Evolutionary conservation across 768 basidiomycete genomes (phyloP).

Genomic region (Cyathus striatus): DNA sequence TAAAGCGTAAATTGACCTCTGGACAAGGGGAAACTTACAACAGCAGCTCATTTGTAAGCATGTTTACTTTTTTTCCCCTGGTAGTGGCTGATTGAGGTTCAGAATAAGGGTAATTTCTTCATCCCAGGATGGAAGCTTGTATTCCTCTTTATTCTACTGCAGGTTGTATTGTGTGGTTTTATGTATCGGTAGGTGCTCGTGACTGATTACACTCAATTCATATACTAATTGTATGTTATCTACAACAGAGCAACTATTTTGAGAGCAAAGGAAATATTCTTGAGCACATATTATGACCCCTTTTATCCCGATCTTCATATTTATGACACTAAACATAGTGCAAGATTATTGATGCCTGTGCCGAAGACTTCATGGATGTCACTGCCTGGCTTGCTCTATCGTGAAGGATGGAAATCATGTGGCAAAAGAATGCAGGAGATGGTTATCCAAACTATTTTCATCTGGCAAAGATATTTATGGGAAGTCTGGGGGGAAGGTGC

Average conservation of each 20-base stretch:
- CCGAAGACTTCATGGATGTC: slow-evolving; percentile 25
- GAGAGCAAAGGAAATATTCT: slow-evolving; percentile 52
- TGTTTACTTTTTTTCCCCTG: no score
- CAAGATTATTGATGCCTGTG: slow-evolving; percentile 20
- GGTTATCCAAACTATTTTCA: neutral
- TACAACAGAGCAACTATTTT: slow-evolving; percentile 36
- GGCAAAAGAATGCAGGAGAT: neutral
- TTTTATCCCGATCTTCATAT: slow-evolving; percentile 70
- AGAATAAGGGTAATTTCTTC: no score
- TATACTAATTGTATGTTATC: slow-evolving; percentile 5
- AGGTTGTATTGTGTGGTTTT: slow-evolving; percentile 38
- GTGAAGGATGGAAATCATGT: slow-evolving; percentile 3
- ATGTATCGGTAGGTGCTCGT: slow-evolving; percentile 63
- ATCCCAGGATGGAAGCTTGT: slow-evolving; percentile 13
- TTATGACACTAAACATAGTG: slow-evolving; percentile 39
- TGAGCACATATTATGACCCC: slow-evolving; percentile 76
- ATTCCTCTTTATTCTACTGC: slow-evolving; percentile 25
- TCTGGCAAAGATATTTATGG: neutral
- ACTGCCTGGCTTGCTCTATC: slow-evolving; percentile 29
- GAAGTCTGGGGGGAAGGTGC: no score
- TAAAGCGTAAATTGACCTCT: no score
- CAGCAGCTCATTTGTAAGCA: no score
- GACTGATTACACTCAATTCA: neutral
- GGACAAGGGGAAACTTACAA: no score
- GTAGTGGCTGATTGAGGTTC: no score